A percentile compares a stretch with the other conserved stretches of the same genome.
phyloP scores from a whole-genome alignment of 768 basidiomycete genomes.

The Krasilnikovozyma curviuscula region DNA sequence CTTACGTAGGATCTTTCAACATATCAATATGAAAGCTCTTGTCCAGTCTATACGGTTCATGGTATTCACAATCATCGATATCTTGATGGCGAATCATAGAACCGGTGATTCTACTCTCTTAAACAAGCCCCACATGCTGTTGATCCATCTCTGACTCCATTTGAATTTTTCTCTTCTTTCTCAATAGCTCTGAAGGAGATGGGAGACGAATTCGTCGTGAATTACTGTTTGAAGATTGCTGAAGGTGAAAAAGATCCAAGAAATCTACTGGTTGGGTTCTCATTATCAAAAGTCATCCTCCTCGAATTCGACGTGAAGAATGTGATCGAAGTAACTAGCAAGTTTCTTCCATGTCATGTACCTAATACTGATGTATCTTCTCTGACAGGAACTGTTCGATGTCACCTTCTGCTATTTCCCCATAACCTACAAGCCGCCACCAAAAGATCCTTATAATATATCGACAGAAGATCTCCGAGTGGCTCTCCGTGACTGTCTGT shows the following conservation, averaged over 20 bases:
- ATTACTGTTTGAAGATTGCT: conserved; percentile 51
- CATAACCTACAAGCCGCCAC: conserved; percentile 84
- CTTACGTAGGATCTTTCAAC: conserved; percentile 41
- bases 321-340: conserved; percentile 47
- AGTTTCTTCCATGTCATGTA: not conserved
- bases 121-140: not conserved
- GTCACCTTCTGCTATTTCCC: conserved; percentile 97
- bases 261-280: conserved; percentile 75
- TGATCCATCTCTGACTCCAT: not conserved
- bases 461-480: conserved; percentile 64
- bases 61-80: conserved; percentile 65
- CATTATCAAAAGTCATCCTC: conserved; percentile 63
- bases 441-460: conserved; percentile 83
- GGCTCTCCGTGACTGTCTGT: conserved; percentile 57
- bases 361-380: not conserved
- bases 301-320: conserved; percentile 66
- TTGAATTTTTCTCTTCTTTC: conserved; percentile 9
- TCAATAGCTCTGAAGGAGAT: conserved; percentile 45
- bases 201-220: conserved; percentile 50
- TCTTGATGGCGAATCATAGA: conserved; percentile 49
- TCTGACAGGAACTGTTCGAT: conserved; percentile 61
- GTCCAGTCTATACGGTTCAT: conserved; percentile 62
- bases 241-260: conserved; percentile 96
- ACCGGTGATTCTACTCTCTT: conserved; percentile 33
- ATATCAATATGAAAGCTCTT: conserved; percentile 63